Evolutionary conservation across 495 filamentous ascomycete species (phyloP).

Genomic region (Aspergillus cristatus): DNA sequence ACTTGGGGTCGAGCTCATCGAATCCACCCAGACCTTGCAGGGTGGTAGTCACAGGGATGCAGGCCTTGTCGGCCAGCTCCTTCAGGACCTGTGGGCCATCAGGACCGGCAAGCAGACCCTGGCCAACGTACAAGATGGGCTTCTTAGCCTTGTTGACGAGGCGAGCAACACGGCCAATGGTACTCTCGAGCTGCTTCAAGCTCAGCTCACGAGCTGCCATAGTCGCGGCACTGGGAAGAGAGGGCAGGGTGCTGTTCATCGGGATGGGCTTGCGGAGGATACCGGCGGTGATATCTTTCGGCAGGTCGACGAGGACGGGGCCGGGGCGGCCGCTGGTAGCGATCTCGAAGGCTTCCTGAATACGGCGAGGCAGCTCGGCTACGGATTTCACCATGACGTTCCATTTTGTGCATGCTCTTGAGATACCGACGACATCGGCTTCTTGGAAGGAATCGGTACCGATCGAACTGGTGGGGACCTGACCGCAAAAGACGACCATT

Average conservation of each 20-base stretch:
- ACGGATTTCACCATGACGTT: conserved; percentile 54
- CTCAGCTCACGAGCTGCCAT: conserved; percentile 41
- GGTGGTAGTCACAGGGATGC: conserved; percentile 54
- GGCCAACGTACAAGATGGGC: conserved; percentile 52
- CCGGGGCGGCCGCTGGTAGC: conserved; percentile 50
- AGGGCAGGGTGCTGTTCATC: conserved; percentile 42
- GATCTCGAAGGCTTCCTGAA: conserved; percentile 57
- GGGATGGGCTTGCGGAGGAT: conserved; percentile 45
- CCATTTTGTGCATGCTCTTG: conserved; percentile 57
- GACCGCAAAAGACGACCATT: conserved; percentile 53
- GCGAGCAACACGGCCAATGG: conserved; percentile 42
- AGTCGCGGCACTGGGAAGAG: conserved; percentile 46
- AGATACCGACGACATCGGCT: conserved; percentile 53
- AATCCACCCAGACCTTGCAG: conserved; percentile 58
- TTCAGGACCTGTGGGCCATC: conserved; percentile 45
- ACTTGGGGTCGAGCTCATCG: conserved; percentile 49
- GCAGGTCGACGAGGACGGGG: conserved; percentile 53
- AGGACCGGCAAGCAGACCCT: conserved; percentile 43
- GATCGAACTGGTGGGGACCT: conserved; percentile 46
- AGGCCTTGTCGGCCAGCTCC: conserved; percentile 48
- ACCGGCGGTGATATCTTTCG: conserved; percentile 49
- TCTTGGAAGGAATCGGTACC: conserved; percentile 58
- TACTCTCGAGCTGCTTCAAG: conserved; percentile 37
- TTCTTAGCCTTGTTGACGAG: conserved; percentile 53
- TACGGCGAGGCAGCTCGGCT: conserved; percentile 47